These are phyloP conservation scores for Amanita thiersii DNA, from an alignment of 768 basidiomycete species.

Conservation along the genomic window DNA sequence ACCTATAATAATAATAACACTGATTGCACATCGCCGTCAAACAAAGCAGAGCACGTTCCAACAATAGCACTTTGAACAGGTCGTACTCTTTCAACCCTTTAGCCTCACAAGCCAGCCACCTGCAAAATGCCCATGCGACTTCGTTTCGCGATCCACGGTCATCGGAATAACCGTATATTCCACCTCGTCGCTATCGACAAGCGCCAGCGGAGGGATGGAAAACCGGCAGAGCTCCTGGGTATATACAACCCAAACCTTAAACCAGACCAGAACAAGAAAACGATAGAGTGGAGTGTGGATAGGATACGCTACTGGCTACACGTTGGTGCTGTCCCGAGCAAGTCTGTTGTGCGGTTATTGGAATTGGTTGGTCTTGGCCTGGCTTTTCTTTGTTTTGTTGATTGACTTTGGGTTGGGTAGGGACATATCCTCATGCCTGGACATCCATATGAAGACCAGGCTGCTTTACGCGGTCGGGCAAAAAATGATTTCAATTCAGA, in stretches of 20 bases:
- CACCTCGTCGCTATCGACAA: slow-evolving; percentile 81
- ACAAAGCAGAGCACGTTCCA: too few species aligned
- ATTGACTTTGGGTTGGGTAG: slow-evolving; percentile 21
- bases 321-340: slow-evolving; percentile 77
- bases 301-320: slow-evolving; percentile 87
- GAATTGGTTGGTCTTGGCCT: slow-evolving; percentile 54
- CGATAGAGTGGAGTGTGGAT: slow-evolving; percentile 83
- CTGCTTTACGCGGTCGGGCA: slow-evolving; percentile 12
- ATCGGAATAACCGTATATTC: slow-evolving; percentile 65
- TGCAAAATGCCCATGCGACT: slow-evolving; percentile 74
- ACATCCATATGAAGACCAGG: slow-evolving; percentile 45
- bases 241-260: slow-evolving; percentile 67
- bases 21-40: too few species aligned
- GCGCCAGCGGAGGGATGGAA: slow-evolving; percentile 66
- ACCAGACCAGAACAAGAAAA: slow-evolving; percentile 50
- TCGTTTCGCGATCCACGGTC: slow-evolving; percentile 78
- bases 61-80: too few species aligned
- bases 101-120: too few species aligned
- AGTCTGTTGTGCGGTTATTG: slow-evolving; percentile 68
- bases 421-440: slow-evolving; percentile 53
- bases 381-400: background rate
- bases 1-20: too few species aligned
- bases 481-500: slow-evolving; percentile 1
- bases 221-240: slow-evolving; percentile 83
- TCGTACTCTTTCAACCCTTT: too few species aligned